phyloP scores from a whole-genome alignment of 495 filamentous ascomycete species.

The Evansstolkia leycettana region DNA sequence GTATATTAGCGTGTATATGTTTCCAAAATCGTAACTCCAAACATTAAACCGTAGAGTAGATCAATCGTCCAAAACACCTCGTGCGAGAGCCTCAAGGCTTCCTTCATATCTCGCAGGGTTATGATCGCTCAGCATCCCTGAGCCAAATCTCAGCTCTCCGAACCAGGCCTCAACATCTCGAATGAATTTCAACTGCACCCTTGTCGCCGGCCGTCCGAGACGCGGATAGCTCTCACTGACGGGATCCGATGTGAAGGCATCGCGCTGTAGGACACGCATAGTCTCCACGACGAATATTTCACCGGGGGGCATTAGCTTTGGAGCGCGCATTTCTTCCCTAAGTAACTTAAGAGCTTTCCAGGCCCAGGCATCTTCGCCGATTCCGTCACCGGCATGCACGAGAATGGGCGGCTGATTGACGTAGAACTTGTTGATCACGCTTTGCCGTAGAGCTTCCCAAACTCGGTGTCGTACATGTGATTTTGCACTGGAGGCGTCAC shows the following conservation, averaged over 20 bases:
- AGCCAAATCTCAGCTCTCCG: slow-evolving; percentile 57
- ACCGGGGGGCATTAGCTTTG: slow-evolving; percentile 63
- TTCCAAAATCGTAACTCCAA: no score
- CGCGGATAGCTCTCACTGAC: slow-evolving; percentile 20
- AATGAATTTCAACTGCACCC: slow-evolving; percentile 54
- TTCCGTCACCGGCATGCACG: slow-evolving; percentile 29
- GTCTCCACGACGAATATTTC: slow-evolving; percentile 65
- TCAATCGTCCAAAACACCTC: slow-evolving; percentile 39
- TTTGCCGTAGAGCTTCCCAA: slow-evolving; percentile 45
- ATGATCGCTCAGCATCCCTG: slow-evolving; percentile 65
- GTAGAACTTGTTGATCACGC: slow-evolving; percentile 34
- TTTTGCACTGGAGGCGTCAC: slow-evolving; percentile 51
- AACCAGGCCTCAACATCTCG: slow-evolving; percentile 55
- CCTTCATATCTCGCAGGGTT: slow-evolving; percentile 65
- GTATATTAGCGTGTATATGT: no score
- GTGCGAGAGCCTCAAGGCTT: slow-evolving; percentile 39
- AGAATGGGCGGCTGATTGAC: slow-evolving; percentile 31
- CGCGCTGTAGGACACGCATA: slow-evolving; percentile 43
- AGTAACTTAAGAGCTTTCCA: slow-evolving; percentile 55
- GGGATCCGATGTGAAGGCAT: slow-evolving; percentile 38
- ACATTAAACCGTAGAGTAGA: neutral
- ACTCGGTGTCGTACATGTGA: slow-evolving; percentile 53
- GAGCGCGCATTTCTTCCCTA: slow-evolving; percentile 53
- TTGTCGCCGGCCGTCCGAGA: slow-evolving; percentile 48
- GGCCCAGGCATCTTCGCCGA: slow-evolving; percentile 59